A percentile compares a stretch with the other conserved stretches of the same genome.
These are phyloP conservation scores for Abelmoschus esculentus DNA, from an alignment of 345 rosid genomes.

Conservation along the genomic window DNA sequence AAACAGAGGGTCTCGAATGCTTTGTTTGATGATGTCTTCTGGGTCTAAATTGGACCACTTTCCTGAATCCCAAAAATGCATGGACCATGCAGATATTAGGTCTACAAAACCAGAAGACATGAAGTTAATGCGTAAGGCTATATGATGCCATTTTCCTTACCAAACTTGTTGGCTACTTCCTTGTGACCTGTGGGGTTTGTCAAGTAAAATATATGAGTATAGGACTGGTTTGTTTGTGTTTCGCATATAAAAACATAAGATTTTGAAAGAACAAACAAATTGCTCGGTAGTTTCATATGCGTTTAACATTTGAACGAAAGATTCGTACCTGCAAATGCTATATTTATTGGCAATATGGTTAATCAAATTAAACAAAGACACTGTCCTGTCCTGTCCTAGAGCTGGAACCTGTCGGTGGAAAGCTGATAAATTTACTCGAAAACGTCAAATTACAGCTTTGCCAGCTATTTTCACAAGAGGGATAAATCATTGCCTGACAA, in stretches of 20 bases:
- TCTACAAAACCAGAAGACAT: background rate
- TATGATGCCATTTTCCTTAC: no score
- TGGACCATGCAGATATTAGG: background rate
- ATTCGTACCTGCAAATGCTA: conserved; percentile 41
- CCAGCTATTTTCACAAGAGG: conserved; percentile 9
- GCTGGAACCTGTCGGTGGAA: conserved; percentile 29
- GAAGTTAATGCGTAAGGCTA: background rate
- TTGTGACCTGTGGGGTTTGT: no score
- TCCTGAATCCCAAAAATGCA: conserved; percentile 22
- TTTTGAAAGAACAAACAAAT: background rate
- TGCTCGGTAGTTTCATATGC: background rate
- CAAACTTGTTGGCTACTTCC: no score
- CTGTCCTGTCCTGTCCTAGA: conserved; percentile 27
- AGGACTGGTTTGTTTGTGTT: background rate
- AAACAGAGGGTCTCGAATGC: conserved; percentile 28
- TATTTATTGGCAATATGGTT: conserved; percentile 43
- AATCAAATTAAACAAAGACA: conserved; percentile 11
- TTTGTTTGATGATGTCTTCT: conserved; percentile 38
- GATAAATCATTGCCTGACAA: conserved; percentile 4
- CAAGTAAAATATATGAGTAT: background rate
- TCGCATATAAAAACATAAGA: background rate
- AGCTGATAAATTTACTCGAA: background rate
- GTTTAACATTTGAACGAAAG: no score
- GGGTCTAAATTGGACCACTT: conserved; percentile 56
- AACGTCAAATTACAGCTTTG: background rate